phyloP scores from a whole-genome alignment of 108 stramenopile genomes.

The Pseudonitzschia multistriata region DNA sequence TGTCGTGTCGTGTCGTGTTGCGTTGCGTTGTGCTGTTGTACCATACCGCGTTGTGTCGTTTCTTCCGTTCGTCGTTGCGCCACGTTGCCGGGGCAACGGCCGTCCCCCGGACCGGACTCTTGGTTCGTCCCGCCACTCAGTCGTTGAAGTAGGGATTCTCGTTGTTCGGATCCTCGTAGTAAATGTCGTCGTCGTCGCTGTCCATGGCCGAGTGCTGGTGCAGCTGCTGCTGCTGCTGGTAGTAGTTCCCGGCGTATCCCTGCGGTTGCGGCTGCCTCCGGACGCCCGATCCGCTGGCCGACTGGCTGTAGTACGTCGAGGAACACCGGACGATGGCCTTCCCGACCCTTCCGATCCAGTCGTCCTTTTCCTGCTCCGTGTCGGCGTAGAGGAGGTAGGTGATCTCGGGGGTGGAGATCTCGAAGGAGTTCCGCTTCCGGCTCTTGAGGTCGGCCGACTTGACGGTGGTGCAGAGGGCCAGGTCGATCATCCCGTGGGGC shows the following conservation, averaged over 20 bases:
- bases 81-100: too few species aligned
- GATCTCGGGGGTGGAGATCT: constrained; percentile 94
- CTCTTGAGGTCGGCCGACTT: constrained; percentile 97
- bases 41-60: too few species aligned
- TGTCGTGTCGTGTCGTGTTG: too few species aligned
- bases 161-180: constrained; percentile 77
- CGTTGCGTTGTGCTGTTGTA: too few species aligned
- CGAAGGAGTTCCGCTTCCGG: constrained; percentile 94
- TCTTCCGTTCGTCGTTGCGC: neutral
- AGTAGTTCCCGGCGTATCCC: too few species aligned
- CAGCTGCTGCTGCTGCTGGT: constrained; percentile 8
- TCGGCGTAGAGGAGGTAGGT: constrained; percentile 97
- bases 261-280: constrained; percentile 32
- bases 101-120: too few species aligned
- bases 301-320: constrained; percentile 56
- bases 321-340: constrained; percentile 97
- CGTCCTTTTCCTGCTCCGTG: constrained; percentile 99
- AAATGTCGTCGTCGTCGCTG: constrained; percentile 71
- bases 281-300: constrained; percentile 7
- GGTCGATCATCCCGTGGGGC: constrained; percentile 94
- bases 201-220: constrained; percentile 37
- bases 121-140: constrained; percentile 2
- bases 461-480: constrained; percentile 94
- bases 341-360: constrained; percentile 99
- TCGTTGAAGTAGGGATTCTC: constrained; percentile 89